Base-by-base conservation (phyloP, 106 monocot genomes). In the Dactylorhiza incarnata region DNA sequence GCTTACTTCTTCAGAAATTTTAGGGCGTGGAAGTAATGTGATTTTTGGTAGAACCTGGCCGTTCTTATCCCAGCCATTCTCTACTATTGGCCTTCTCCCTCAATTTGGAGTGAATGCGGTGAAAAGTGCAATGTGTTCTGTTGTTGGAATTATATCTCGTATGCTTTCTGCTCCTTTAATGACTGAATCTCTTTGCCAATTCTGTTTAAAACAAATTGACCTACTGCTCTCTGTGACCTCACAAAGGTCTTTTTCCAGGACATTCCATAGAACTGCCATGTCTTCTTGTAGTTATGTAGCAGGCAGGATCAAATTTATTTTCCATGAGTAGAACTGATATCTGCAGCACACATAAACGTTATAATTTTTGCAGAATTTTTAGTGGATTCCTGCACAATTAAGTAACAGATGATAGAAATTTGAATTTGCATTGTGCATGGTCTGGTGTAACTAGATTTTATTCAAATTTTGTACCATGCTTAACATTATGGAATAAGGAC, bases 231-330 rank as follows among this genome's bases (percentile, higher is more conserved):
- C 73, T 17, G 65, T 68, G 45, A 37, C 74, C 20, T 19, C 45
- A 5, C 14, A 19, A 29, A 68, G 24, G 43, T 22, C 25, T 56
- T 75, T 54, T 19, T 56, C 20, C 23, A 71, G 37, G 68, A 26
- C 75, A 52, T 70, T 72, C 73, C 78, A 65, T 54, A 75, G 75
- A 72, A 79, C 54, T 46, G 59, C 74, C 73, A 83, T 88, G 86
- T 49, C 84, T 75, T 70, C 88, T 76, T 86, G 77, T 74, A 81
- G 56, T 71, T 81, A 74, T 79, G 17, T 83, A 16, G 71, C 73
- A 3, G 73, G 81, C 3, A 73, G 76, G 70, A 71, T 59, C 15
- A 78, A 80, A 62, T 43, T 77, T 3, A 53, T 71, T 79, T 74
- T 72, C 45, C 49, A 37, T 62, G 11, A 13, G 25, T 17, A 72